Evolutionary conservation across 2,329 filamentous ascomycete species (phyloP).

Genomic region (Phialophora verrucosa): DNA sequence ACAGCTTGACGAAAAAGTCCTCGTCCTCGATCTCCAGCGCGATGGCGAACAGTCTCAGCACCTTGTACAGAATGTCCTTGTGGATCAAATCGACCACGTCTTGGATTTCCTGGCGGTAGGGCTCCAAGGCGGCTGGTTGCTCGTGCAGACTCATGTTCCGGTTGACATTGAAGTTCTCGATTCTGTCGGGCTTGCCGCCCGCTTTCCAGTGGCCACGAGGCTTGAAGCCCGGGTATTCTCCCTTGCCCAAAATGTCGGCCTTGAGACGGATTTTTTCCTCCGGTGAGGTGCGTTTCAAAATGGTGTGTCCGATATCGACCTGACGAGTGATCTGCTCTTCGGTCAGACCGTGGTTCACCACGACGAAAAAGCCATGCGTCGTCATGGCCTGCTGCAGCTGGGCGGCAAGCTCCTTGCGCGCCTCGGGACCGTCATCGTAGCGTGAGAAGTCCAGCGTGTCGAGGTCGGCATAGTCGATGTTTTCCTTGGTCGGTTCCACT

Average conservation of each 20-base stretch:
- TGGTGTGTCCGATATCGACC: slow-evolving; percentile 65
- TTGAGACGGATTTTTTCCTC: slow-evolving; percentile 63
- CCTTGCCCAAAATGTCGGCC: slow-evolving; percentile 54
- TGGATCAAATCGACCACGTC: slow-evolving; percentile 51
- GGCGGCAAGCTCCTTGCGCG: slow-evolving; percentile 11
- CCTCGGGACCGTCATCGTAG: slow-evolving; percentile 18
- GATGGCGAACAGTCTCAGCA: slow-evolving; percentile 66
- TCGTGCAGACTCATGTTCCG: slow-evolving; percentile 16
- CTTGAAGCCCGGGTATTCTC: slow-evolving; percentile 64
- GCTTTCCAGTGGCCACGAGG: slow-evolving; percentile 50
- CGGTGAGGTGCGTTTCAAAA: slow-evolving; percentile 62
- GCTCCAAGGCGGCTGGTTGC: slow-evolving; percentile 38
- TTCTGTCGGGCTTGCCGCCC: slow-evolving; percentile 8
- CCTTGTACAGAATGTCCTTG: slow-evolving; percentile 35
- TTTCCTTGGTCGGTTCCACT: slow-evolving; percentile 15
- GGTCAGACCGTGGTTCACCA: slow-evolving; percentile 65
- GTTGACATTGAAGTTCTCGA: slow-evolving; percentile 29
- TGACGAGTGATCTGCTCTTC: slow-evolving; percentile 66
- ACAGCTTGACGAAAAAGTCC: slow-evolving; percentile 61
- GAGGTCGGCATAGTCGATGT: slow-evolving; percentile 16
- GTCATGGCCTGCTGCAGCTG: slow-evolving; percentile 25
- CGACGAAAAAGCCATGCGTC: slow-evolving; percentile 62
- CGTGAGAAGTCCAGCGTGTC: slow-evolving; percentile 14
- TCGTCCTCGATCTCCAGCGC: slow-evolving; percentile 66
- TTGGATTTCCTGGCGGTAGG: slow-evolving; percentile 63